Conservation (phyloP, 805 yeast genomes). For the Lachancea thermotolerans region DNA sequence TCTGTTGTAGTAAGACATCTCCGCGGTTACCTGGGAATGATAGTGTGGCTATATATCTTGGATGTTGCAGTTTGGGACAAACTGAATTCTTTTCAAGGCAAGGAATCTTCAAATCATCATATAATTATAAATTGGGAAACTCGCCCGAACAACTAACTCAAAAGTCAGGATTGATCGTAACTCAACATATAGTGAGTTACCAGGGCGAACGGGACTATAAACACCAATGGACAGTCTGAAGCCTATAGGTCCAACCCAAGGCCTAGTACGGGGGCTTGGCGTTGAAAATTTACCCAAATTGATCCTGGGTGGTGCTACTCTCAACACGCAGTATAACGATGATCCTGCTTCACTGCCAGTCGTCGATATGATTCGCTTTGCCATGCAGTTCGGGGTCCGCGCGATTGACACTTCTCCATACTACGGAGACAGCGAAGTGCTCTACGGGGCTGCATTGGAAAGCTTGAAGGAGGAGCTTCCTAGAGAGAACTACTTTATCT, state of each 20-base stretch:
- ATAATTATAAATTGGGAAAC: background rate
- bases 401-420: constrained; percentile 92
- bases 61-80: background rate
- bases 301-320: constrained; percentile 82
- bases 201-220: background rate
- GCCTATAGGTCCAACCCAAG: constrained; percentile 3
- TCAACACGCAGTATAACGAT: constrained; percentile 71
- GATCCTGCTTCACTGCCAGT: constrained; percentile 59
- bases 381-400: constrained; percentile 59
- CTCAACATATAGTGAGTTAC: background rate
- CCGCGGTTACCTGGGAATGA: too few relatives aligned
- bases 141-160: background rate
- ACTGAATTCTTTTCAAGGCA: background rate
- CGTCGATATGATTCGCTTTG: constrained; percentile 47
- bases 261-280: background rate
- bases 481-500: constrained; percentile 60
- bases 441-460: constrained; percentile 62
- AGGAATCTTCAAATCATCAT: background rate
- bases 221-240: background rate
- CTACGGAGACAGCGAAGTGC: constrained; percentile 79
- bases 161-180: background rate
- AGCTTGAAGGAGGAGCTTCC: constrained; percentile 33
- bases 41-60: background rate
- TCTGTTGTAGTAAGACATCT: constrained; percentile 15
- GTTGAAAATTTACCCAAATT: constrained; percentile 36